Conservation (phyloP, 805 yeast species). For the Myxozyma melibiosi region DNA sequence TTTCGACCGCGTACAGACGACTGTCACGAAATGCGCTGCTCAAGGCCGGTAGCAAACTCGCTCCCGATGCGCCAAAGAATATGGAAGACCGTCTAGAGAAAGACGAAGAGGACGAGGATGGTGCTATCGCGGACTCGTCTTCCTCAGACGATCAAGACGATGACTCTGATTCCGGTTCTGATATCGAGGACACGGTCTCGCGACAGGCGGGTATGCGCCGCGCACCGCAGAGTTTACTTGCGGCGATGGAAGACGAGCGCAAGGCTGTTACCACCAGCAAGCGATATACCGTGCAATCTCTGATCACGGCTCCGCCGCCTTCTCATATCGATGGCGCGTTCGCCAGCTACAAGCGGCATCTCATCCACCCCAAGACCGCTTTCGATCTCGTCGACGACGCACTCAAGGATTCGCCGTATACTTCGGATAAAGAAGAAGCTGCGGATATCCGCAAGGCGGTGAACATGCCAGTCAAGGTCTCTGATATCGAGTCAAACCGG, state of each 20-base stretch:
- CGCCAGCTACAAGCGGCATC: conserved; percentile 58
- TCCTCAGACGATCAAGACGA: conserved; percentile 30
- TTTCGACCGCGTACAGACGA: conserved; percentile 33
- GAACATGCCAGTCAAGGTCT: conserved; percentile 54
- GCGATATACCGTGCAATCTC: conserved; percentile 35
- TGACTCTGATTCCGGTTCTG: conserved; percentile 35
- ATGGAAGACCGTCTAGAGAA: conserved; percentile 31
- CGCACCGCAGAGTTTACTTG: conserved; percentile 35
- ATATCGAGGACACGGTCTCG: conserved; percentile 21
- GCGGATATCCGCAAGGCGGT: conserved; percentile 63
- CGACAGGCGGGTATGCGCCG: conserved; percentile 4
- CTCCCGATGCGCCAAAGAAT: conserved; percentile 23
- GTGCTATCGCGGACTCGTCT: conserved; percentile 36
- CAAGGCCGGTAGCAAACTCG: conserved; percentile 35
- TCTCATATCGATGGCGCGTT: conserved; percentile 47
- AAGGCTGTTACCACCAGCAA: conserved; percentile 33
- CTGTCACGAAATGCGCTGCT: conserved; percentile 33
- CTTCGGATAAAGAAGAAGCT: conserved; percentile 66
- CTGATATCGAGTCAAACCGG: conserved; percentile 57
- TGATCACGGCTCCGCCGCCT: conserved; percentile 36
- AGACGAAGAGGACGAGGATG: conserved; percentile 33
- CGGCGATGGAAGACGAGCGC: conserved; percentile 40
- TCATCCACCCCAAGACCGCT: conserved; percentile 60
- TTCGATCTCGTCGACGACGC: conserved; percentile 39
- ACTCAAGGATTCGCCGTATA: conserved; percentile 54